These are phyloP conservation scores for Lichtheimia corymbifera DNA, from an alignment of 371 early-diverging fungal genomes.

Conservation along the genomic window DNA sequence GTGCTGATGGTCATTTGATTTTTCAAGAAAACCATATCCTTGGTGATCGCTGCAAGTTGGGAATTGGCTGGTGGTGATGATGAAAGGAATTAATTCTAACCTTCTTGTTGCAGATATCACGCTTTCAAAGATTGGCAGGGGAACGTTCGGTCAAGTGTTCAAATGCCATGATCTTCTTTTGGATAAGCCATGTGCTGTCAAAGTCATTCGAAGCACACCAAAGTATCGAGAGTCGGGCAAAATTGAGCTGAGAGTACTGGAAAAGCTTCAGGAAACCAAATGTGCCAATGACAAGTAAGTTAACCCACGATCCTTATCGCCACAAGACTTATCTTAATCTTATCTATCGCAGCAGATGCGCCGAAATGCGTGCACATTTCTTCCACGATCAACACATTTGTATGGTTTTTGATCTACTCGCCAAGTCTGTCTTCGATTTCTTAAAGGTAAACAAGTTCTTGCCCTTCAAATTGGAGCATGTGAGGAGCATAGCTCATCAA, in stretches of 20 bases:
- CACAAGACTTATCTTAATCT: not conserved
- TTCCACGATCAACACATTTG: constrained; percentile 92
- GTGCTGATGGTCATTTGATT: constrained; percentile 92
- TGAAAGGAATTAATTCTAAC: too few relatives aligned
- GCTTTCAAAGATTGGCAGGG: constrained; percentile 86
- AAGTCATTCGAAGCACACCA: constrained; percentile 90
- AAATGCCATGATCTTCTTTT: constrained; percentile 77
- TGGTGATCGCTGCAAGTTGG: constrained; percentile 63
- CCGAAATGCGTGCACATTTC: constrained; percentile 79
- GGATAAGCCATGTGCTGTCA: constrained; percentile 62
- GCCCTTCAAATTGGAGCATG: constrained; percentile 84
- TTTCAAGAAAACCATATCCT: constrained; percentile 75
- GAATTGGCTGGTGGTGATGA: too few relatives aligned
- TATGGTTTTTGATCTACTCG: constrained; percentile 94
- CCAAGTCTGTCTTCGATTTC: constrained; percentile 91
- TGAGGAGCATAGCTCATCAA: constrained; percentile 84
- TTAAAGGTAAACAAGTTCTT: constrained; percentile 86
- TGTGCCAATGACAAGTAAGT: constrained; percentile 68
- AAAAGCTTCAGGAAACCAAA: constrained; percentile 75
- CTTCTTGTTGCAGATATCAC: constrained; percentile 64
- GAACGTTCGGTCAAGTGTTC: constrained; percentile 97
- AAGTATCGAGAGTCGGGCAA: constrained; percentile 94
- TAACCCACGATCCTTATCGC: not conserved
- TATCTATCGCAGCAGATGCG: constrained; percentile 54
- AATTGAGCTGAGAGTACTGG: constrained; percentile 87